Evolutionary conservation across 805 yeast species (phyloP).

Genomic region (Helenozyma baotianmanensis): DNA sequence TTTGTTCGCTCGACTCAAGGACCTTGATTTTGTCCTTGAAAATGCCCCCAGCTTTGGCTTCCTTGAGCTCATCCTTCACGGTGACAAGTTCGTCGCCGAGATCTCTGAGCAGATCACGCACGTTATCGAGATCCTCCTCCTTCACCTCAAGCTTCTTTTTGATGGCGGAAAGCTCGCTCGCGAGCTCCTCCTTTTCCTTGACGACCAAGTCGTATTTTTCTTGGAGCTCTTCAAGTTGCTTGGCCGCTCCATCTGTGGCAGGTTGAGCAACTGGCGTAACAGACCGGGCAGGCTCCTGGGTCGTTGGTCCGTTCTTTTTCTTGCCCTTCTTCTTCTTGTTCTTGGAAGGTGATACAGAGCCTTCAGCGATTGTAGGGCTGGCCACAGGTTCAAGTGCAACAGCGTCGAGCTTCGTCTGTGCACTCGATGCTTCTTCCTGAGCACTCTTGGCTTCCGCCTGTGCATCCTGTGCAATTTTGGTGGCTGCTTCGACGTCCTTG

Average conservation of each 20-base stretch:
- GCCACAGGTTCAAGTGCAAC: no score
- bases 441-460: no score
- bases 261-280: neutral
- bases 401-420: no score
- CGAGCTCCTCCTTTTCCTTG: conserved; percentile 1
- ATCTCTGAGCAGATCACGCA: conserved; percentile 70
- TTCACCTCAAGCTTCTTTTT: conserved; percentile 15
- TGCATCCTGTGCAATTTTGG: no score
- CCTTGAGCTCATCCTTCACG: conserved; percentile 56
- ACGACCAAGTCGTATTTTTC: neutral
- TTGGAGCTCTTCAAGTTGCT: conserved; percentile 8
- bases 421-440: no score
- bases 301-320: neutral
- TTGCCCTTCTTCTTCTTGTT: conserved; percentile 2
- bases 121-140: conserved; percentile 59
- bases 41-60: conserved; percentile 4
- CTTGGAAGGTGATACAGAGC: no score
- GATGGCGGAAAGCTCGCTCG: conserved; percentile 1
- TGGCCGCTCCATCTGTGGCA: neutral
- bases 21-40: conserved; percentile 13
- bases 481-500: no score
- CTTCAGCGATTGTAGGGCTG: no score
- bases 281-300: no score
- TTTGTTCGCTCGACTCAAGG: conserved; percentile 15
- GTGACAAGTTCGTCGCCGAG: conserved; percentile 78